A percentile compares a stretch with the other conserved stretches of the same genome.
These are phyloP conservation scores for Aspergillus aculeatus DNA, from an alignment of 2,329 filamentous ascomycete species.

Conservation along the genomic window DNA sequence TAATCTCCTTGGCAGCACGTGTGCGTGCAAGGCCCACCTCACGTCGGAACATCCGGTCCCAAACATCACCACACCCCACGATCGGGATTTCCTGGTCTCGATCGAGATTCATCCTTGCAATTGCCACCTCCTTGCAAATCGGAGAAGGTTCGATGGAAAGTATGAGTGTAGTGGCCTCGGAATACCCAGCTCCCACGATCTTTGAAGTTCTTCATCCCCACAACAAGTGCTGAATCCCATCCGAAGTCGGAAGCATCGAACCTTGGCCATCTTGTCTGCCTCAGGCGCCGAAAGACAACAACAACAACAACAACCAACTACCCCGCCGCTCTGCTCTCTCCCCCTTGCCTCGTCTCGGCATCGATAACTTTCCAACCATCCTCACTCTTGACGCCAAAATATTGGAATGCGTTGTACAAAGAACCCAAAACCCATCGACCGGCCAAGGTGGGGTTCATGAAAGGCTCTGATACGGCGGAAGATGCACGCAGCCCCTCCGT, in stretches of 20 bases:
- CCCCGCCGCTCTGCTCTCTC: neutral
- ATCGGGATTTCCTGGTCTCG: neutral
- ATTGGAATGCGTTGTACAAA: neutral
- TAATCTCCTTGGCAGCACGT: neutral
- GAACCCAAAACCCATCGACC: neutral
- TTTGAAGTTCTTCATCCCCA: neutral
- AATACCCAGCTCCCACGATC: neutral
- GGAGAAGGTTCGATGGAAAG: neutral
- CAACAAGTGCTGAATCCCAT: neutral
- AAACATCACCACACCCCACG: neutral
- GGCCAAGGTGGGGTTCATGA: neutral
- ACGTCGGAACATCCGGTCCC: neutral
- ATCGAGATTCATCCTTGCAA: neutral
- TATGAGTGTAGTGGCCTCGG: neutral
- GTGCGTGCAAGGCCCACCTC: neutral
- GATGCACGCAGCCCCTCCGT: neutral
- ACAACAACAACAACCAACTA: neutral
- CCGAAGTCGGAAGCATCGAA: neutral
- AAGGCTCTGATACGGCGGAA: neutral
- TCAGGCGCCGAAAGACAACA: neutral
- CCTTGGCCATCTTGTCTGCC: neutral
- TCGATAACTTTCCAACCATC: neutral
- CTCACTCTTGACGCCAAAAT: neutral
- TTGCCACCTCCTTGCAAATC: neutral
- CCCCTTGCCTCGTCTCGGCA: neutral